These are phyloP conservation scores for Rasamsonia emersonii DNA, from an alignment of 2,329 filamentous ascomycete species.

Conservation along the genomic window DNA sequence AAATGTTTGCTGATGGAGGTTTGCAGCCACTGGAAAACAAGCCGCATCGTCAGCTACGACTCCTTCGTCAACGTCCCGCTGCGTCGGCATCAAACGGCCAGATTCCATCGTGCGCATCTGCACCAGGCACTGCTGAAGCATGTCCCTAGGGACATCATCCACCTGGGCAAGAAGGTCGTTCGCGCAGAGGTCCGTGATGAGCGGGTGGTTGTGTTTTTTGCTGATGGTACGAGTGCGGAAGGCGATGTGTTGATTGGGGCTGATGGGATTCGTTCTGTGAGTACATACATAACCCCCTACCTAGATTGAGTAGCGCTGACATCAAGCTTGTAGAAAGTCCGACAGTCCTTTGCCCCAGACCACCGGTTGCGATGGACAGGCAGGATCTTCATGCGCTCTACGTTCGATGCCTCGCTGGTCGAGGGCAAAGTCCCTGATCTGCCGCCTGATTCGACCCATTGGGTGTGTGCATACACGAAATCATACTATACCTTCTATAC, in stretches of 20 bases:
- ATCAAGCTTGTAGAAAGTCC: slow-evolving; percentile 17
- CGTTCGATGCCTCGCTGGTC: slow-evolving; percentile 35
- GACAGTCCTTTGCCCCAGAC: slow-evolving; percentile 35
- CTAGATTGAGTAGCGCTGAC: background rate
- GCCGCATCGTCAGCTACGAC: slow-evolving; percentile 30
- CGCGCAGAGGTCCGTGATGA: slow-evolving; percentile 25
- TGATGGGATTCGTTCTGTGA: slow-evolving; percentile 45
- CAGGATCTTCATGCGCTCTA: slow-evolving; percentile 38
- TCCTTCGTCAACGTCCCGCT: slow-evolving; percentile 33
- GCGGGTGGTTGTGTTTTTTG: slow-evolving; percentile 34
- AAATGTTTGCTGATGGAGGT: background rate
- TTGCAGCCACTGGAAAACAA: slow-evolving; percentile 33
- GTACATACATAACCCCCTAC: slow-evolving; percentile 16
- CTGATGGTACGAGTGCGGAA: slow-evolving; percentile 36
- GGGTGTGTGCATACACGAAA: slow-evolving; percentile 12
- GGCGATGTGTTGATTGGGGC: slow-evolving; percentile 46
- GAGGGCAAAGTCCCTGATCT: slow-evolving; percentile 29
- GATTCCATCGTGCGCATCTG: slow-evolving; percentile 43
- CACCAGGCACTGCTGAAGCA: slow-evolving; percentile 42
- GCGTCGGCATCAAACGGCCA: slow-evolving; percentile 33
- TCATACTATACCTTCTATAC: background rate
- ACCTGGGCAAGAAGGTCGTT: slow-evolving; percentile 36
- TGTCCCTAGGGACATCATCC: slow-evolving; percentile 34
- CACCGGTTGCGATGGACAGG: slow-evolving; percentile 36
- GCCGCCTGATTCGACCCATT: slow-evolving; percentile 36